A percentile compares a stretch with the other conserved stretches of the same genome.
These are phyloP conservation scores for Allomyces arbusculus DNA, from an alignment of 192 early-diverging fungal genomes.

Conservation along the genomic window DNA sequence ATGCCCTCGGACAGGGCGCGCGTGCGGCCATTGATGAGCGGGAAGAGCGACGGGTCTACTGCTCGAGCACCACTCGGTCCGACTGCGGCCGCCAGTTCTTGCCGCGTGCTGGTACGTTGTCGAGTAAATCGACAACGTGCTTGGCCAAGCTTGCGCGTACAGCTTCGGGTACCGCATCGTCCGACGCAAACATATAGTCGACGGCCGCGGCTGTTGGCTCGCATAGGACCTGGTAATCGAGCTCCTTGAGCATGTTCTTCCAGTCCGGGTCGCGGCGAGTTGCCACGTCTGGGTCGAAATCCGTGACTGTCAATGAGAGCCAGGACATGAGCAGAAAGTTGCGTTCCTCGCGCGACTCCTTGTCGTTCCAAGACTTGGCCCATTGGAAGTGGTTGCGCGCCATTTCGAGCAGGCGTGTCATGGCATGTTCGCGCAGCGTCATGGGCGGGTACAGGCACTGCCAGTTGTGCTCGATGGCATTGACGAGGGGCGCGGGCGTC, in stretches of 20 bases:
- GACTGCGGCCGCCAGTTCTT: constrained; percentile 23
- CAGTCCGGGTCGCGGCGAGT: constrained; percentile 14
- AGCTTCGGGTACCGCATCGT: constrained; percentile 13
- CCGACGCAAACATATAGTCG: constrained; percentile 4
- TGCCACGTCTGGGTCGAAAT: too few relatives aligned
- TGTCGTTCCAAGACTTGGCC: too few relatives aligned
- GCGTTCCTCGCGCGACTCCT: too few relatives aligned
- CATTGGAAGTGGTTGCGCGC: too few relatives aligned
- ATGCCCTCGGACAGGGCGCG: neutral
- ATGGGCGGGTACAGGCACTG: too few relatives aligned
- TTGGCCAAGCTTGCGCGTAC: constrained; percentile 13
- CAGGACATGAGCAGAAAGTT: too few relatives aligned
- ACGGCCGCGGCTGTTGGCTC: constrained; percentile 10
- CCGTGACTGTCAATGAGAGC: too few relatives aligned
- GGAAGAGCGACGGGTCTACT: constrained; percentile 28
- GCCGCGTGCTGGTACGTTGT: constrained; percentile 9
- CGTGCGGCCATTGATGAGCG: constrained; percentile 13
- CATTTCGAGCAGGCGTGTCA: too few relatives aligned
- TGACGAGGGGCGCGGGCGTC: too few relatives aligned
- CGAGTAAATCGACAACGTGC: constrained; percentile 12
- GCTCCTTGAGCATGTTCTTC: constrained; percentile 19
- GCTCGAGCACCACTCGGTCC: constrained; percentile 23
- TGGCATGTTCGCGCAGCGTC: too few relatives aligned
- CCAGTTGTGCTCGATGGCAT: too few relatives aligned
- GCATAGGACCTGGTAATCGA: constrained; percentile 12